Base-by-base conservation (phyloP, 2,329 filamentous ascomycete genomes). In the Corniculantispora saksenae region DNA sequence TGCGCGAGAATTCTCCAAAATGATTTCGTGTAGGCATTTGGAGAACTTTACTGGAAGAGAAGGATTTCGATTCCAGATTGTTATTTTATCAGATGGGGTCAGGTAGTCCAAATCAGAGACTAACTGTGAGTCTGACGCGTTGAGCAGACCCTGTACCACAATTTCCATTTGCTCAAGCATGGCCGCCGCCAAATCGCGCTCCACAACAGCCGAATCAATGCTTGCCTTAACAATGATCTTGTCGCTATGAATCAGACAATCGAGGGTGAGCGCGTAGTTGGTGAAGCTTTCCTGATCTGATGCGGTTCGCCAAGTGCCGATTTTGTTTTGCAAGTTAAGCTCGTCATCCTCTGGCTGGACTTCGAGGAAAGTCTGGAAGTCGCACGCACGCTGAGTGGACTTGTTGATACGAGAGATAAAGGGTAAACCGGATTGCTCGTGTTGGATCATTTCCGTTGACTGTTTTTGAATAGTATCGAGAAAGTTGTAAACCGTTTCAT, bases 351-450 rank as follows among this genome's bases (percentile, higher is more conserved):
- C 60, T 3, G 66, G 66, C 27, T 69, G 67, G 3, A 69, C 62
- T 6, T 67, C 65, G n/a, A 69, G 66, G 3, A 69, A 65, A 3
- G 67, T 63, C 45, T 67, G 66, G 56, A 69, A 69, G 53, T 59
- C 23, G 23, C 66, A 66, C 10, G 45, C 67, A 0, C 43, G 17
- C 15, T 35, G 29, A 5, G 60, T 51, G n/a, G 60, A 59, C 3
- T 62, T 43, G 23, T 57, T 63, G 35, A 67, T 51, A 3, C 62
- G 56, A n/a, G 57, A 47, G 82, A 57, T 69, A 23, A 72, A 68
- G 17, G 72, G 70, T 8, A 77, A 64, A 9, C 73, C 72, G 13
- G 71, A 66, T 21, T 76, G 69, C 65, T 73, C 75, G 47, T 60
- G 70, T 1, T 68, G 65, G 10, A 72, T 70, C 70, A 72, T 71